These are phyloP conservation scores for Podila clonocystis DNA, from an alignment of 192 early-diverging fungal species.

Conservation along the genomic window DNA sequence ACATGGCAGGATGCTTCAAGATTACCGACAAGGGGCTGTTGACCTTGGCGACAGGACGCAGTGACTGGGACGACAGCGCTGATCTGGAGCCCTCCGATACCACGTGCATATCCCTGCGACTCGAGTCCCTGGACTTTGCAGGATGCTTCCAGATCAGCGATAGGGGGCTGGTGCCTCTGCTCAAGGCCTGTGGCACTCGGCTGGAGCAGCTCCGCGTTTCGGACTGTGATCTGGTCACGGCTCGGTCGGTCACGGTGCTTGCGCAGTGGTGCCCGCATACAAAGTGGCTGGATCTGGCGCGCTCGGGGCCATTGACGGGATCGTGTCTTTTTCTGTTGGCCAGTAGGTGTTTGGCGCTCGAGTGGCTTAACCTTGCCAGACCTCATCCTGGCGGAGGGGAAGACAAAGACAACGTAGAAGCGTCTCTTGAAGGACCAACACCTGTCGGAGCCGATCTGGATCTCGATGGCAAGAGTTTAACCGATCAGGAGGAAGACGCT, in stretches of 20 bases:
- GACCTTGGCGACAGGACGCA: constrained; percentile 11
- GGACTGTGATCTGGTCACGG: constrained; percentile 47
- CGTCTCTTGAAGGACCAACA: too few species aligned
- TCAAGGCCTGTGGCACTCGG: constrained; percentile 31
- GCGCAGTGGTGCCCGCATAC: constrained; percentile 36
- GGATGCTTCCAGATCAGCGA: constrained; percentile 55
- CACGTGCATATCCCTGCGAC: not conserved
- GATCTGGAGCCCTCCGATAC: not conserved
- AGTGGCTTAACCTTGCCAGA: constrained; percentile 53
- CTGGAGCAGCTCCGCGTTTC: constrained; percentile 48
- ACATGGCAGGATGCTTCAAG: constrained; percentile 32
- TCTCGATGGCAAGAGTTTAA: not conserved
- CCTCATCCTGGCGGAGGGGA: constrained; percentile 6
- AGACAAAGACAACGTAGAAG: not conserved
- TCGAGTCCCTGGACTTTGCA: constrained; percentile 49
- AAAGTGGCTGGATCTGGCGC: constrained; percentile 56
- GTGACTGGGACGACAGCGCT: not conserved
- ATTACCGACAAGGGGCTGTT: constrained; percentile 49
- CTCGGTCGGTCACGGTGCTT: constrained; percentile 14
- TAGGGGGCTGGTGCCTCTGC: constrained; percentile 33
- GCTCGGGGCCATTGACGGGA: constrained; percentile 37
- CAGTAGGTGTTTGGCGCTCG: constrained; percentile 30
- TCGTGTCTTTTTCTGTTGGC: constrained; percentile 25
- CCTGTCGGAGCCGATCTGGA: too few species aligned
- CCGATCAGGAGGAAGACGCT: not conserved